Evolutionary conservation across 768 basidiomycete species (phyloP).

Genomic region (Filobasidium wieringae): DNA sequence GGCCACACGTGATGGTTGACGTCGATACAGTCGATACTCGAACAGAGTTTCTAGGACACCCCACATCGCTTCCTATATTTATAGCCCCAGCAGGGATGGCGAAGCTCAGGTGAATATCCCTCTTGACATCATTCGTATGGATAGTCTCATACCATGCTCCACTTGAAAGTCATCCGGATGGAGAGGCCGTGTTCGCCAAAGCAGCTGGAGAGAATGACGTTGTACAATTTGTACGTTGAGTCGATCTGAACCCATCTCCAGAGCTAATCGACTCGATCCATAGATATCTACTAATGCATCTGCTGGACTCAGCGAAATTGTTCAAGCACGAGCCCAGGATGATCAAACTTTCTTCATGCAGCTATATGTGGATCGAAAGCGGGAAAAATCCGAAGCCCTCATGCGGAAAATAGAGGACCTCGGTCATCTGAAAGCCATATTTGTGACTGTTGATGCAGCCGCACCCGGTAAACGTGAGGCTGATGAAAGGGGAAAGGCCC

Average conservation of each 20-base stretch:
- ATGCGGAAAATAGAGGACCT: constrained; percentile 29
- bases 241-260: background rate
- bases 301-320: constrained; percentile 34
- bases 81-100: constrained; percentile 42
- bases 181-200: constrained; percentile 35
- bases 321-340: constrained; percentile 10
- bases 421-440: constrained; percentile 33
- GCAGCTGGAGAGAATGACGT: constrained; percentile 31
- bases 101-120: constrained; percentile 19
- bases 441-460: constrained; percentile 38
- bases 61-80: constrained; percentile 38
- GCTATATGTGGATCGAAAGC: constrained; percentile 32
- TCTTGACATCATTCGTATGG: background rate
- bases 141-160: background rate
- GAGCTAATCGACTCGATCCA: background rate
- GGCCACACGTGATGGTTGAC: constrained; percentile 36
- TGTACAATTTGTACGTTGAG: constrained; percentile 27
- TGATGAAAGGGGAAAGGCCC: constrained; percentile 34
- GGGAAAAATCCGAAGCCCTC: constrained; percentile 35
- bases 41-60: constrained; percentile 35
- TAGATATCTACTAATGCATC: constrained; percentile 41
- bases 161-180: constrained; percentile 33
- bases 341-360: constrained; percentile 40
- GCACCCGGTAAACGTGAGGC: constrained; percentile 38
- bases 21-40: constrained; percentile 34